Evolutionary conservation across 1,284 basidiomycete species (phyloP), one percentile per base, ranked within the genome.

Genomic region (Pisolithus thermaeus): DNA sequence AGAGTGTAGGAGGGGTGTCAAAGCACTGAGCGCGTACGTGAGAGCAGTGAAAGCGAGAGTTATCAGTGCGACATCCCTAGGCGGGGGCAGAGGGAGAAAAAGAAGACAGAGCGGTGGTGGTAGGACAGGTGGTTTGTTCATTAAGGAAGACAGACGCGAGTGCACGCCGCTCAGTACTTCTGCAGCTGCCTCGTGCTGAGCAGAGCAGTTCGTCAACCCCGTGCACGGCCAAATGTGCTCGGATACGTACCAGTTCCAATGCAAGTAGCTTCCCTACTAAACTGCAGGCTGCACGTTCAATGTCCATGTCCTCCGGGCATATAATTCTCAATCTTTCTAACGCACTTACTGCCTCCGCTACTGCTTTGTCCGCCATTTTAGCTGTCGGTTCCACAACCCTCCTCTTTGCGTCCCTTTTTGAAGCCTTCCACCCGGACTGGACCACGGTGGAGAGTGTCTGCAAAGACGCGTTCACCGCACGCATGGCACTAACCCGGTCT

Each of bases 221-320:
- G 14, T 27, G 22, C 41, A 59, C 5, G 12, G 32, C 32, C 12
- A 48, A 23, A 36, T 20, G 20, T 46, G 47, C 27, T 37, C 39
- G 47, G 23, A 16, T 11, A 69, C 81, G 52, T 60, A 87, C 84
- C 79, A 84, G 71, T 56, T 87, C 84, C 46, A 89, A 63, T 27
- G 74, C 60, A 16, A 88, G 69, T 0, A 90, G 66, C 61, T 87
- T 89, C 9, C 78, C 80, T 6, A 80, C 62, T 4, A 89, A 67
- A 55, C 80, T 83, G 47, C 75, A 76, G 1, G 84, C 86, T 0
- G 84, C 85, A 38, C 83, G 74, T 65, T 90, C 89, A 3, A 88
- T 74, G 58, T 90, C 83, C 16, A 86, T n/a, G 54, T 78, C 75
- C 2, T 67, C 70, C 0, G 74, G 69, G 27, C 63, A 69, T 14